These are phyloP conservation scores for Gracilaria caudata DNA, from an alignment of 23 red algal species.

Conservation along the genomic window DNA sequence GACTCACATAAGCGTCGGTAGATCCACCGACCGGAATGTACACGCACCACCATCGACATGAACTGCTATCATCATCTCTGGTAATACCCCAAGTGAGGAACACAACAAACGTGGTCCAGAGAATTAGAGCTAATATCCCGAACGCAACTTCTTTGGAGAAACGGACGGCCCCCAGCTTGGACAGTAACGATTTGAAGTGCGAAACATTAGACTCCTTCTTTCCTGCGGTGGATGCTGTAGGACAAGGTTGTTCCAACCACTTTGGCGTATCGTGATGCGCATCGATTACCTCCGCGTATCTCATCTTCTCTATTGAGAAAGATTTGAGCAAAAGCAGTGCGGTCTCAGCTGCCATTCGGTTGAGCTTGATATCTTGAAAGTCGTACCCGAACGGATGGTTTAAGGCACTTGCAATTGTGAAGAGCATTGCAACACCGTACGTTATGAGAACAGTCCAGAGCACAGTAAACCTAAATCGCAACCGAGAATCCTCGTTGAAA, in stretches of 20 bases:
- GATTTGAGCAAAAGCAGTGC: conserved; percentile 9
- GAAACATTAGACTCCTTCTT: neutral
- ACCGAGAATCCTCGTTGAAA: neutral
- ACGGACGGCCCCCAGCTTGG: neutral
- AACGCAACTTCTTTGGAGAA: neutral
- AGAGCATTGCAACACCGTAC: conserved; percentile 46
- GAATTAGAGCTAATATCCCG: neutral
- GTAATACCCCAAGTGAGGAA: conserved; percentile 23
- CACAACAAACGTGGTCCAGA: conserved; percentile 13
- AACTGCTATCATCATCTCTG: conserved; percentile 10
- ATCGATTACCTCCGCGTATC: neutral
- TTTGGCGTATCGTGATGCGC: neutral
- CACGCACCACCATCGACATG: conserved; percentile 47
- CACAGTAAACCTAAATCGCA: conserved; percentile 32
- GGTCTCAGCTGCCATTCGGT: conserved; percentile 32
- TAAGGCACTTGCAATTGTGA: conserved; percentile 17
- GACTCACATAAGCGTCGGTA: conserved; percentile 29
- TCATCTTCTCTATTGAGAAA: neutral
- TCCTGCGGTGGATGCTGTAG: neutral
- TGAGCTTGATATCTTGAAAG: conserved; percentile 60
- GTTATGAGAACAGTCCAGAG: conserved; percentile 45
- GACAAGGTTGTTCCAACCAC: conserved; percentile 33
- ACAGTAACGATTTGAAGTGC: neutral
- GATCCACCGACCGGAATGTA: conserved; percentile 40
- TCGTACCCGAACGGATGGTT: conserved; percentile 57